These are phyloP conservation scores for Echinochloa phyllopogon DNA, from an alignment of 176 grass and related monocot species.

Conservation along the genomic window DNA sequence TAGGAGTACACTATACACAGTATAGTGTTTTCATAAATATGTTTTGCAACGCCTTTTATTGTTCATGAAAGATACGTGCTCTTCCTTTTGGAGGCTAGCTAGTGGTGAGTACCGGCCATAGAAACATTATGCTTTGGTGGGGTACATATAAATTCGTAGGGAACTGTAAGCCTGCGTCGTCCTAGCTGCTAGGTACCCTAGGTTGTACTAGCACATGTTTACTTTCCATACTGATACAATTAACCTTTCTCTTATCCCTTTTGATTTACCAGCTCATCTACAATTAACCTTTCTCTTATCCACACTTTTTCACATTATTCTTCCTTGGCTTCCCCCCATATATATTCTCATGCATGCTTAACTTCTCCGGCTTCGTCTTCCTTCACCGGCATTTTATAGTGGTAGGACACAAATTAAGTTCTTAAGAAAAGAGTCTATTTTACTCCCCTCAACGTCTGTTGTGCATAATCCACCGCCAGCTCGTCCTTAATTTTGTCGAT, in stretches of 20 bases:
- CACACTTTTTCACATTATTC: neutral
- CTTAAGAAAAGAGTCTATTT: too few species aligned
- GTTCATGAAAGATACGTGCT: constrained; percentile 37
- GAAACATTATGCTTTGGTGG: constrained; percentile 45
- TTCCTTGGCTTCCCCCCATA: too few species aligned
- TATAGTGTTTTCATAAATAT: constrained; percentile 42
- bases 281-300: neutral
- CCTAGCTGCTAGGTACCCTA: constrained; percentile 5
- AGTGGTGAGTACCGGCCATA: constrained; percentile 5
- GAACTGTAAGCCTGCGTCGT: constrained; percentile 8
- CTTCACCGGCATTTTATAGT: too few species aligned
- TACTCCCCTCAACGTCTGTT: too few species aligned
- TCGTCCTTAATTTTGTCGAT: too few species aligned
- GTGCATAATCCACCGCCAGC: too few species aligned
- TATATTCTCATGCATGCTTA: neutral
- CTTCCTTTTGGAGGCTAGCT: constrained; percentile 48
- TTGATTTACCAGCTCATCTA: neutral
- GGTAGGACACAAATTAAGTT: too few species aligned
- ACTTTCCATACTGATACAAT: constrained; percentile 5
- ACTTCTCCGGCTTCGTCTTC: neutral
- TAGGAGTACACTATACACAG: neutral
- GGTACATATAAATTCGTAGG: constrained; percentile 32
- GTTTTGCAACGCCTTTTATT: constrained; percentile 37
- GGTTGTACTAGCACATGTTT: constrained; percentile 31
- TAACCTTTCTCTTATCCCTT: neutral